Base-by-base conservation (phyloP, 805 yeast species). In the Cyberlindnera maclurae region DNA sequence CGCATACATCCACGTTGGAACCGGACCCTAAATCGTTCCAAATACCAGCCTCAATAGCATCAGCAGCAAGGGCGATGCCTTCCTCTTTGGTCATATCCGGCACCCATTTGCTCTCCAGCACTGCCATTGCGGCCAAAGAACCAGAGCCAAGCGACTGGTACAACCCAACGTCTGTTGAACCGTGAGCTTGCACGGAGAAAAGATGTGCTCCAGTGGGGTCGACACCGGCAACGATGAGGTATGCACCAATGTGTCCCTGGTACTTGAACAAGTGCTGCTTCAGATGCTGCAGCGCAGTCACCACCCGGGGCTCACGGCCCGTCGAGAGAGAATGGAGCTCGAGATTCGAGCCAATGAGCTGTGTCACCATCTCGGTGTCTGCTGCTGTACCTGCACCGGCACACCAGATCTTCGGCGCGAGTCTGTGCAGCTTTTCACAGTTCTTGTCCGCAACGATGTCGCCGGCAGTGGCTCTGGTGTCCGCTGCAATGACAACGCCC, bases 371-470 rank as follows among this genome's bases (percentile, higher is more conserved):
- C 62, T 93, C 97, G 11, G 97, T 93, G 60, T 93, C 98, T 7
- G 98, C 97, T 24, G 98, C 98, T n/a, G 98, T 93, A 62, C 98
- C 98, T 3, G 98, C 98, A 55, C 98, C 98, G 37, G 98, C 98
- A 78, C 98, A 90, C 97, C 97, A 90, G 59, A 89, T 88, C 56
- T 73, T 75, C 9, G 97, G 96, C 6, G 96, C 75, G 48, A 89
- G 71, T 51, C 94, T 68, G 65, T 90, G 97, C 48, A 93, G 71
- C 64, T 90, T 90, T 58, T 88, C 96, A 71, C 97, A 89, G 68
- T 93, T 93, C 70, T 93, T 93, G 66, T 93, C 97, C 7, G 98
- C 98, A 27, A 93, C 97, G 51, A 93, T 87, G 42, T 81, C 82
- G 12, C 98, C 98, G 28, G 93, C 82, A 3, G 98, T 93, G 40